Conservation (phyloP, 352 stramenopile species). For the Phytophthora lateralis region DNA sequence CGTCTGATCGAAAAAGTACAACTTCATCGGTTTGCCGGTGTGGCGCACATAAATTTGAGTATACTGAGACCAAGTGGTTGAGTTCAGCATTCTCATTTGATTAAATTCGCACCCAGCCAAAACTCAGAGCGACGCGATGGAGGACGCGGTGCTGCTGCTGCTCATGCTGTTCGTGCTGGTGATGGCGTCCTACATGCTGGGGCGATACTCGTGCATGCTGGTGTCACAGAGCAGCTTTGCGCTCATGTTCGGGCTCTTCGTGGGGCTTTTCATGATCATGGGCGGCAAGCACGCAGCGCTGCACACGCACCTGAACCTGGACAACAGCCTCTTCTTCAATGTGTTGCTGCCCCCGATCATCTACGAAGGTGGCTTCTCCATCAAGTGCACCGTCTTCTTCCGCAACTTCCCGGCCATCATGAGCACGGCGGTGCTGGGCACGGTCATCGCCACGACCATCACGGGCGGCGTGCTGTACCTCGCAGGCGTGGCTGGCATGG, state of each 20-base stretch:
- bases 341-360: conserved; percentile 87
- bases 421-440: conserved; percentile 82
- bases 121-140: conserved; percentile 46
- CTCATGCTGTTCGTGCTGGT: conserved; percentile 88
- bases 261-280: conserved; percentile 74
- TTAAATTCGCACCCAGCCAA: conserved; percentile 3
- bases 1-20: conserved; percentile 30
- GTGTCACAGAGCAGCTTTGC: conserved; percentile 87
- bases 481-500: conserved; percentile 57
- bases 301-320: conserved; percentile 81
- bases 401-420: conserved; percentile 88
- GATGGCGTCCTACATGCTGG: conserved; percentile 88
- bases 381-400: conserved; percentile 87
- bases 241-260: conserved; percentile 77
- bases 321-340: conserved; percentile 90
- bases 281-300: conserved; percentile 68
- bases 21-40: conserved; percentile 27
- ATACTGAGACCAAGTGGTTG: conserved; percentile 23
- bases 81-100: conserved; percentile 19
- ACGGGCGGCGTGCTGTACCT: conserved; percentile 77
- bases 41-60: conserved; percentile 18
- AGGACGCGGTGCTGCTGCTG: conserved; percentile 83
- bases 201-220: conserved; percentile 85
- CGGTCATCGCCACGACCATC: conserved; percentile 76
- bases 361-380: conserved; percentile 87